phyloP scores from a whole-genome alignment of 2,329 filamentous ascomycete species.

The Fusarium sp. region DNA sequence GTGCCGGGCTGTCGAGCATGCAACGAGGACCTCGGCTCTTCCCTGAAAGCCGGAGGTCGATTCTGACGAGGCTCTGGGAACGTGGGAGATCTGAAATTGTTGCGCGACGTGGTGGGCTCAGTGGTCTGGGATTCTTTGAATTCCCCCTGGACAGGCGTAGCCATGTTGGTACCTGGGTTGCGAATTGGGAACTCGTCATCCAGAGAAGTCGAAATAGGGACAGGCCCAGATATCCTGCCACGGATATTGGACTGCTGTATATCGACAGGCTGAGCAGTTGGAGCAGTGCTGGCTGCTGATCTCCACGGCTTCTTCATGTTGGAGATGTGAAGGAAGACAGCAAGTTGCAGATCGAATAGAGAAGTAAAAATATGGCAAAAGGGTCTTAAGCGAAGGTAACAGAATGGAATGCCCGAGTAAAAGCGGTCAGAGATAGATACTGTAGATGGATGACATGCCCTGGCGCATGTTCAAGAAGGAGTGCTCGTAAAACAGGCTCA shows the following conservation, averaged over 20 bases:
- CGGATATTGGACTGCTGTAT: slow-evolving; percentile 59
- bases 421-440: slow-evolving; percentile 19
- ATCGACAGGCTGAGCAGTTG: slow-evolving; percentile 33
- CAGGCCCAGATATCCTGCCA: slow-evolving; percentile 69
- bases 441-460: slow-evolving; percentile 23
- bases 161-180: slow-evolving; percentile 51
- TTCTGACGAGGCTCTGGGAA: slow-evolving; percentile 31
- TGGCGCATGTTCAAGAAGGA: slow-evolving; percentile 38
- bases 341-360: neutral
- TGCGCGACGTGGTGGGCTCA: slow-evolving; percentile 11
- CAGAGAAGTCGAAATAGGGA: slow-evolving; percentile 59
- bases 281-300: slow-evolving; percentile 50
- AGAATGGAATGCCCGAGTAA: slow-evolving; percentile 26
- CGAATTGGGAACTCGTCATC: slow-evolving; percentile 66
- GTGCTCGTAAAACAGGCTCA: slow-evolving; percentile 33
- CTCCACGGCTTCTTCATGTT: slow-evolving; percentile 59
- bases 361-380: slow-evolving; percentile 7
- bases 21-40: slow-evolving; percentile 20
- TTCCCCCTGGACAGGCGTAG: slow-evolving; percentile 43
- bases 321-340: slow-evolving; percentile 8
- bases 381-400: slow-evolving; percentile 12
- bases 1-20: slow-evolving; percentile 16
- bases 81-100: slow-evolving; percentile 27
- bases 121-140: slow-evolving; percentile 32
- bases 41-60: slow-evolving; percentile 6